These are phyloP conservation scores for Ophiocordyceps camponoti-leonardi DNA, from an alignment of 2,329 filamentous ascomycete genomes.

Conservation along the genomic window DNA sequence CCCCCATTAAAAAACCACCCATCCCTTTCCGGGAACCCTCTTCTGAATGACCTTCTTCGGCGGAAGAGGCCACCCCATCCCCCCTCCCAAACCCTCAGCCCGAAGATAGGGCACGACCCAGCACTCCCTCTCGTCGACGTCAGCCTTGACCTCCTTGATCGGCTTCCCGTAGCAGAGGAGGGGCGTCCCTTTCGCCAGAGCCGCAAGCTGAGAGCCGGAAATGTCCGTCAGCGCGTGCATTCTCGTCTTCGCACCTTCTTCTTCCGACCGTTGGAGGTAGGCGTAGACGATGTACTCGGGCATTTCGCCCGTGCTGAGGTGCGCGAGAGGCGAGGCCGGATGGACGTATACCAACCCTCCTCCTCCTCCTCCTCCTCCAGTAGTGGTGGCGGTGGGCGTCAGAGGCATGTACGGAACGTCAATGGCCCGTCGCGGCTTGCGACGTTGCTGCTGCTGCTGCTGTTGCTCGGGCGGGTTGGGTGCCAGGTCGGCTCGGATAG, in stretches of 20 bases:
- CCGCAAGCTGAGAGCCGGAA: conserved; percentile 56
- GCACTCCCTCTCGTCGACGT: conserved; percentile 42
- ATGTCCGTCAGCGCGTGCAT: conserved; percentile 81
- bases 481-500: conserved; percentile 76
- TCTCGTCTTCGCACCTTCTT: conserved; percentile 51
- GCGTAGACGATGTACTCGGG: conserved; percentile 81
- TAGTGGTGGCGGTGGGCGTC: conserved; percentile 40
- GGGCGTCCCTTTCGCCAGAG: conserved; percentile 69
- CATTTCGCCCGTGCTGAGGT: conserved; percentile 52
- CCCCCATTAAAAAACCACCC: conserved; percentile 45
- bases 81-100: conserved; percentile 42
- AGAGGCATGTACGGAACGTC: conserved; percentile 86
- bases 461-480: conserved; percentile 50
- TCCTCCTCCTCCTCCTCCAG: conserved; percentile 14
- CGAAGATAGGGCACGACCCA: conserved; percentile 68
- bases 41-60: conserved; percentile 71
- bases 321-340: conserved; percentile 64
- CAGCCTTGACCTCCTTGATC: conserved; percentile 56
- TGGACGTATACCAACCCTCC: conserved; percentile 66
- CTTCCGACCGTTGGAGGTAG: conserved; percentile 55
- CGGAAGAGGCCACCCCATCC: conserved; percentile 68
- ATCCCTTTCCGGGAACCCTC: conserved; percentile 54
- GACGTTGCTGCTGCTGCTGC: conserved; percentile 5
- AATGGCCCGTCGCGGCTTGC: conserved; percentile 68
- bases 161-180: conserved; percentile 77